A percentile compares a stretch with the other conserved stretches of the same genome.
Conservation (phyloP, 2,329 filamentous ascomycete genomes). For the Fulvia fulva region DNA sequence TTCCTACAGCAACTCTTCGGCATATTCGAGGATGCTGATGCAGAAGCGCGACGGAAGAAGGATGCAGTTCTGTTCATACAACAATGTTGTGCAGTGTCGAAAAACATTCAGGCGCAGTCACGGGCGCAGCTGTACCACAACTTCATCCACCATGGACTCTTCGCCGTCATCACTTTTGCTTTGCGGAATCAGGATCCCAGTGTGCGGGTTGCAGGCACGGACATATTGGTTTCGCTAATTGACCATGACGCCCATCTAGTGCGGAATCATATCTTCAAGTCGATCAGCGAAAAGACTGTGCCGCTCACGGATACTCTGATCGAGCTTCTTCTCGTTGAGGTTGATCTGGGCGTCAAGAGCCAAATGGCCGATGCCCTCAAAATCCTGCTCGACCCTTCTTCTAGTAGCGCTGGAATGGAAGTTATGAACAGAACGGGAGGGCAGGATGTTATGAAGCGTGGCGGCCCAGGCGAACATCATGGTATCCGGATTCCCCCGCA, state of each 20-base stretch:
- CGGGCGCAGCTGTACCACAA: constrained; percentile 82
- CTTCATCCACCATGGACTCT: constrained; percentile 80
- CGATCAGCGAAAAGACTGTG: constrained; percentile 79
- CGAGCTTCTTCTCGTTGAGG: constrained; percentile 83
- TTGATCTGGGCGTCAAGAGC: constrained; percentile 89
- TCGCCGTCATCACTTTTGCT: constrained; percentile 87
- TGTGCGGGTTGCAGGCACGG: constrained; percentile 86
- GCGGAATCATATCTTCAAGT: constrained; percentile 85
- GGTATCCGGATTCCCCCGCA: constrained; percentile 49
- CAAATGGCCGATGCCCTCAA: constrained; percentile 95
- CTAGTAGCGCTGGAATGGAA: constrained; percentile 58
- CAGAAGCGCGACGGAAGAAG: constrained; percentile 69
- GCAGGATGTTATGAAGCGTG: constrained; percentile 63
- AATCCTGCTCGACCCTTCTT: constrained; percentile 75
- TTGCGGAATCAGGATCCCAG: constrained; percentile 78
- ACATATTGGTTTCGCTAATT: constrained; percentile 88
- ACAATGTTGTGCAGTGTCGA: constrained; percentile 89
- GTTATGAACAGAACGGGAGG: constrained; percentile 55
- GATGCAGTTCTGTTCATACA: constrained; percentile 95
- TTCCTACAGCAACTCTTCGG: constrained; percentile 84
- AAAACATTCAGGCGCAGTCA: constrained; percentile 82
- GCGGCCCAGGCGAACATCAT: constrained; percentile 17
- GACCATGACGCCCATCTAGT: constrained; percentile 96
- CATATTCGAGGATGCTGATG: constrained; percentile 67
- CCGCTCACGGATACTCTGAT: constrained; percentile 90